Base-by-base conservation (phyloP, 73 alveolate genomes). In the Paramecium tetraurelia region DNA sequence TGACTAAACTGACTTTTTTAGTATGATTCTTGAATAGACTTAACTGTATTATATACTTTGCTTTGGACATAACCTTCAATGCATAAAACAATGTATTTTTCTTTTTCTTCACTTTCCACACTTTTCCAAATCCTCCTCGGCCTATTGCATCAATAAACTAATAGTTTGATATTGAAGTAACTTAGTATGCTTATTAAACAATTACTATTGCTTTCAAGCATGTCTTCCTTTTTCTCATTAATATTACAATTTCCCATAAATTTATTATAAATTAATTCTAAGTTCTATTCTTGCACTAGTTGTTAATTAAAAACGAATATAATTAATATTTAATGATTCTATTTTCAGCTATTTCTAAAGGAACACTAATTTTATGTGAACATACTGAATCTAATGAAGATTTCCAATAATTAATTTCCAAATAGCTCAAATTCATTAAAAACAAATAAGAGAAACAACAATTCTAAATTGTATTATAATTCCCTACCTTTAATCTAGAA, bases 91-190 rank as follows among this genome's bases (percentile, higher is more conserved):
- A 31, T 50, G 94, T 95, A 33, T 95, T 90, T 71, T 93, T 95
- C 95, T 96, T 95, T 41, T 85, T 92, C 70, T 96, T 96, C 9
- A 95, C 98, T 48, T 93, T 96, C 99, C 99, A 96, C 38, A 96
- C 93, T 36, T 86, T 86, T 1, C 93, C 93, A 38, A 86, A 86
- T 3, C 93, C 93, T 31, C 93, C 93, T 20, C 68, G 63, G 7
- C 93, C 93, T 10, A 86, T 86, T 8, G 85, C 88, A 86, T 86
- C 86, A 11, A 71, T 33, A 35, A 71, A 71, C 33, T 71, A 14
- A 38, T 33, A 71, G 22, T 71, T 71, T 7, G 38, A 38, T 35
- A 71, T 38, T 4, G 86, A 71, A 31, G 22, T 27, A 29, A 38
- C 86, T 71, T 29, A n/a, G 20, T 24, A 24, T 31, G 6, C 18